phyloP scores from a whole-genome alignment of 2,329 filamentous ascomycete genomes.

The Cercospora sp. region DNA sequence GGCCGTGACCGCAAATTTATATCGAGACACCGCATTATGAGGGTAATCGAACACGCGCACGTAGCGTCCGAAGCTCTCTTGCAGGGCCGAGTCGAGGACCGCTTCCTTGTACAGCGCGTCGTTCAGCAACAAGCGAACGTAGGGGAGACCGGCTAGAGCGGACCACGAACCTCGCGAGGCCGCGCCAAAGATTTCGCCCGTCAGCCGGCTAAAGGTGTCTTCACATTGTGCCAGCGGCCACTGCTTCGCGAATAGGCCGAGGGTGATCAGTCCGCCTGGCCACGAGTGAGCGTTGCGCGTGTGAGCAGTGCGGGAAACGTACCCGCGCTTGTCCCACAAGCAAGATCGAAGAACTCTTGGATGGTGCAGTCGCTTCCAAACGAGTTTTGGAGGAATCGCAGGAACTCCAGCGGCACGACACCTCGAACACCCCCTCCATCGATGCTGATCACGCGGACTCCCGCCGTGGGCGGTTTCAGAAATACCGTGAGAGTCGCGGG shows the following conservation, averaged over 20 bases:
- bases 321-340: background rate
- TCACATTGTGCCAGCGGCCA: background rate
- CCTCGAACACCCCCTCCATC: background rate
- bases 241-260: background rate
- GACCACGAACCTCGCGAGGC: background rate
- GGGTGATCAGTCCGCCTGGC: background rate
- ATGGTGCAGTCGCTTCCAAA: background rate
- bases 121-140: background rate
- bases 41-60: background rate
- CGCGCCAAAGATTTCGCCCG: background rate
- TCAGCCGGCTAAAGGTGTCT: background rate
- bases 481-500: background rate
- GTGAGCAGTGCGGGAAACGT: background rate
- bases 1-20: background rate
- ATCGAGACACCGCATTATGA: background rate
- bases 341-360: background rate
- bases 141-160: background rate
- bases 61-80: background rate
- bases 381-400: background rate
- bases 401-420: background rate
- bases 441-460: background rate
- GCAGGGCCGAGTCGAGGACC: background rate
- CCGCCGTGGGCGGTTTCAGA: background rate
- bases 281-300: background rate
- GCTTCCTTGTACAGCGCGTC: background rate